Evolutionary conservation across 2,329 filamentous ascomycete species (phyloP).

Genomic region (Sporothrix luriei): DNA sequence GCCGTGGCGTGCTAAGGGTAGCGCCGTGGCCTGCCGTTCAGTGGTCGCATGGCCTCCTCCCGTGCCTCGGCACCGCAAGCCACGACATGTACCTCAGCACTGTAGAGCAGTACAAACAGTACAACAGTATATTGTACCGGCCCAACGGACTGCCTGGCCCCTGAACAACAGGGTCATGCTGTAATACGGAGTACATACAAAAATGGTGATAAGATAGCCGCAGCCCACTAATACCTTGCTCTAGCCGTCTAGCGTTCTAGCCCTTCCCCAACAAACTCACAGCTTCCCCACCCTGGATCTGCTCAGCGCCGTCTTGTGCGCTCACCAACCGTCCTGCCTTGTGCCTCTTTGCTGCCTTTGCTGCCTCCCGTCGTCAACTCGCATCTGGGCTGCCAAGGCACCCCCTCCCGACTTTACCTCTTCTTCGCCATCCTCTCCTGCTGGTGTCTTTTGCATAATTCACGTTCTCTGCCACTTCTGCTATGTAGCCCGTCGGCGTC

Average conservation of each 20-base stretch:
- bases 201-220: slow-evolving; percentile 28
- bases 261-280: slow-evolving; percentile 31
- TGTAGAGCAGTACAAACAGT: neutral
- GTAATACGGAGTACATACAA: neutral
- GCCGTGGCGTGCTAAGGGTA: too few species aligned
- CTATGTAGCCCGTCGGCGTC: slow-evolving; percentile 1
- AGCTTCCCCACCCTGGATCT: slow-evolving; percentile 24
- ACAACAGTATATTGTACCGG: neutral
- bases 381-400: slow-evolving; percentile 12
- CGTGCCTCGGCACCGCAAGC: slow-evolving; percentile 13
- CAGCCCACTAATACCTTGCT: neutral
- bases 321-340: neutral
- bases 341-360: neutral
- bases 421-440: neutral
- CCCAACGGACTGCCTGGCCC: neutral
- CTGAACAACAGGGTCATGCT: too few species aligned
- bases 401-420: neutral
- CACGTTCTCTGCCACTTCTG: neutral
- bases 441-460: too few species aligned
- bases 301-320: neutral
- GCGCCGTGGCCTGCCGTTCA: too few species aligned
- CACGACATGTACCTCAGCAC: neutral
- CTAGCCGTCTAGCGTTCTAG: slow-evolving; percentile 20
- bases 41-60: neutral
- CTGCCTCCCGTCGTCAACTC: neutral